Conservation (phyloP, 768 basidiomycete species). For the Psilocybe sp. region DNA sequence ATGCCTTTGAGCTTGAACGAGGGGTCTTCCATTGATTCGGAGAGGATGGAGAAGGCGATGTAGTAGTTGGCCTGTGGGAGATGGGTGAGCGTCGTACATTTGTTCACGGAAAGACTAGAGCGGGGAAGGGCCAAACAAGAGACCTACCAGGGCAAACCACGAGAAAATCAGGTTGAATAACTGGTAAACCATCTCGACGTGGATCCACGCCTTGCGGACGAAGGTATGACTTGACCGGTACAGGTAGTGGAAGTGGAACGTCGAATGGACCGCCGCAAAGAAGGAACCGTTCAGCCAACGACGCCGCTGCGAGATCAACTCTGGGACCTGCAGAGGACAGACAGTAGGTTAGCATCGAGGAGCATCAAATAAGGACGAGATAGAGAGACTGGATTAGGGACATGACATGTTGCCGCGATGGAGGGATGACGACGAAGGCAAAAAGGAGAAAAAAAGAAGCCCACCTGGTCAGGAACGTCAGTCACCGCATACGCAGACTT, state of each 20-base stretch:
- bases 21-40: slow-evolving; percentile 68
- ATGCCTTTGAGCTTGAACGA: slow-evolving; percentile 59
- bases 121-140: not conserved
- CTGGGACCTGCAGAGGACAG: no score
- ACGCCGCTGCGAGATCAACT: slow-evolving; percentile 90
- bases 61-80: slow-evolving; percentile 76
- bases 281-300: slow-evolving; percentile 98
- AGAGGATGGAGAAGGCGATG: slow-evolving; percentile 82
- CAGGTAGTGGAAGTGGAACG: slow-evolving; percentile 91
- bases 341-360: no score
- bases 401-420: no score
- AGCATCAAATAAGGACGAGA: no score
- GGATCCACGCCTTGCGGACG: slow-evolving; percentile 89
- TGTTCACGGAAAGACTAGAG: not conserved
- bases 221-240: slow-evolving; percentile 87
- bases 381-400: no score
- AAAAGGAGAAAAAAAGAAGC: slow-evolving; percentile 3
- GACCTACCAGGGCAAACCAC: slow-evolving; percentile 75
- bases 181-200: slow-evolving; percentile 92
- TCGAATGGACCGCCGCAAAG: slow-evolving; percentile 93
- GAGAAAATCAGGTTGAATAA: slow-evolving; percentile 88
- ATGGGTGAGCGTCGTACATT: not conserved
- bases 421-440: no score
- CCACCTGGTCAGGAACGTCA: slow-evolving; percentile 88
- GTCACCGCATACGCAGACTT: slow-evolving; percentile 91